Evolutionary conservation across 441 rosid genomes (phyloP), one percentile per base, ranked within the genome.

Genomic region (Jatropha podagrica): DNA sequence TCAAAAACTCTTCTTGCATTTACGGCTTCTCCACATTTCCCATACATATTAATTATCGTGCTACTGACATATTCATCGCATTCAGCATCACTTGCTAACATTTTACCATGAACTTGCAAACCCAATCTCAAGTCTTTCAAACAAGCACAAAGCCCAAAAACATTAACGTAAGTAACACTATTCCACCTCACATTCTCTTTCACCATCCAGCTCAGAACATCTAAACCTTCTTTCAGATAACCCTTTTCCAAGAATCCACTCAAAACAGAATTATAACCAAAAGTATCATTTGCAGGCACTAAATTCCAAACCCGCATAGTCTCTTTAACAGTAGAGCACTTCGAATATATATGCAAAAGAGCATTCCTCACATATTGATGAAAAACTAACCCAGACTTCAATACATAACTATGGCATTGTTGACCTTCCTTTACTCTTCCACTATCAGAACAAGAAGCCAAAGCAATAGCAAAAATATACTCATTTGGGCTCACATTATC

Each of bases 31-130:
- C 94, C 88, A 71, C 94, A 89, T 81, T 86, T 90, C 7, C 95
- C 97, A 46, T 93, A 93, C 94, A 89, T 88, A 72, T 86, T 91
- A 48, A 95, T 82, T 60, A 88, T 74, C 3, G 91, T 88, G 69
- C 90, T 88, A 72, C 56, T 64, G 65, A 79, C 71, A 75, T 73
- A 83, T 51, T 55, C 83, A 73, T 84, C 91, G 71, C 72, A 46
- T 37, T 85, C 78, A 55, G 81, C 75, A 73, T 54, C 68, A 75
- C 80, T 77, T 73, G 69, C 83, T 72, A 91, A 65, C 83, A 88
- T 76, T 73, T 75, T 84, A 71, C 82, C 71, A 76, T 94, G 96
- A 75, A 89, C 76, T 81, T 84, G 85, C 80, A 78, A 79, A 75
- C 89, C 95, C 81, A 89, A 74, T 58, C 81, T 85, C 86, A 86